Conservation (phyloP, 768 basidiomycete species). For the Mrakia hoshinonis region DNA sequence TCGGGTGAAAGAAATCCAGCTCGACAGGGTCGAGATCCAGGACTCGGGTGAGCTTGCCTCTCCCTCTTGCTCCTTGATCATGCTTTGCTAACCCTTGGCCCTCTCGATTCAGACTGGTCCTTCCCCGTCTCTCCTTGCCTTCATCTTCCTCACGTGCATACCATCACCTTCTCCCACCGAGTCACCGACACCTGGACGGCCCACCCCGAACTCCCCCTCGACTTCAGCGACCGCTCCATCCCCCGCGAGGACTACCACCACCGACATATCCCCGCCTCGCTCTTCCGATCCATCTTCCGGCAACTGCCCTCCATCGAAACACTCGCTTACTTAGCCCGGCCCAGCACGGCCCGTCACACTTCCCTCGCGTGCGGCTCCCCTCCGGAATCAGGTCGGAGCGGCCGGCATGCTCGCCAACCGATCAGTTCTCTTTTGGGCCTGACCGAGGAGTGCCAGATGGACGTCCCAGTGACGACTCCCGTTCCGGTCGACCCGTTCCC, state of each 20-base stretch:
- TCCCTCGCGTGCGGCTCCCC: too few relatives aligned
- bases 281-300: slow-evolving; percentile 29
- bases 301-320: neutral
- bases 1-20: neutral
- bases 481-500: neutral
- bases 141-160: neutral
- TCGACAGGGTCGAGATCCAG: neutral
- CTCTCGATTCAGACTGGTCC: neutral
- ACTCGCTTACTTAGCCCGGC: neutral
- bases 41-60: neutral
- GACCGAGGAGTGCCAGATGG: neutral
- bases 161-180: neutral
- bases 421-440: neutral
- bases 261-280: slow-evolving; percentile 27
- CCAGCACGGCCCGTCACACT: too few relatives aligned
- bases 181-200: neutral
- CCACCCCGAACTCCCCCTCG: neutral
- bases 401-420: neutral
- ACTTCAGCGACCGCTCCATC: neutral
- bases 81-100: neutral
- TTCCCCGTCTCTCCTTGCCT: neutral
- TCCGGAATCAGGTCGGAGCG: neutral
- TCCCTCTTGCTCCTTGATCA: neutral
- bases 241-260: too few relatives aligned
- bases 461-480: neutral